phyloP scores from a whole-genome alignment of 257 asterid genomes.

The Verbascum thapsus region DNA sequence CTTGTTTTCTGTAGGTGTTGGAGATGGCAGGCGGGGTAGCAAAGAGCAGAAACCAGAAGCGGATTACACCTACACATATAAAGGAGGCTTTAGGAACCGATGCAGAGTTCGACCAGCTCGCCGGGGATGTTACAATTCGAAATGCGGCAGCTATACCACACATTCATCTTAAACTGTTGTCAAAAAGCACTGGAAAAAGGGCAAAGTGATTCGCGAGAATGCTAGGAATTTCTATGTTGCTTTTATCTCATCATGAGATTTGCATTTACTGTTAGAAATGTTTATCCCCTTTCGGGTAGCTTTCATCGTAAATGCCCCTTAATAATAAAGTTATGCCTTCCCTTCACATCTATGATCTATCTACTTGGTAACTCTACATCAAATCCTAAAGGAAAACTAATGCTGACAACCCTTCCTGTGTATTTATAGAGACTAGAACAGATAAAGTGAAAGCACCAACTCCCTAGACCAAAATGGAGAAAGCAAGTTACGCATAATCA shows the following conservation, averaged over 20 bases:
- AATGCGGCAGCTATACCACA: constrained; percentile 37
- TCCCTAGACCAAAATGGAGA: background rate
- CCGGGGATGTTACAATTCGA: constrained; percentile 38
- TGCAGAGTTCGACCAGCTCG: constrained; percentile 38
- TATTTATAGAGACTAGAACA: background rate
- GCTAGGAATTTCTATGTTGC: constrained; percentile 2
- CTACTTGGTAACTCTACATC: background rate
- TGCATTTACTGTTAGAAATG: background rate
- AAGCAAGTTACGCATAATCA: background rate
- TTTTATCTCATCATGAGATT: background rate
- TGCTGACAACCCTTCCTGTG: background rate
- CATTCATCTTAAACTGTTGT: constrained; percentile 35
- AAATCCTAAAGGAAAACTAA: background rate
- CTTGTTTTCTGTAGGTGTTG: constrained; percentile 32
- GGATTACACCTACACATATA: constrained; percentile 43
- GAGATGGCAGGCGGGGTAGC: constrained; percentile 44
- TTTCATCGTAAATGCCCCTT: background rate
- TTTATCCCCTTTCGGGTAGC: background rate
- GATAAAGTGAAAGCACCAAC: background rate
- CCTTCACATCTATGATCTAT: background rate
- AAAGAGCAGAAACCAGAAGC: constrained; percentile 31
- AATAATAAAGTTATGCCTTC: background rate
- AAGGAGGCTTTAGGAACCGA: constrained; percentile 41
- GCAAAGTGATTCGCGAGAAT: constrained; percentile 27
- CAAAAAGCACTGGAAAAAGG: constrained; percentile 12